Base-by-base conservation (phyloP, 106 monocot genomes). In the Dendrobium nobile region DNA sequence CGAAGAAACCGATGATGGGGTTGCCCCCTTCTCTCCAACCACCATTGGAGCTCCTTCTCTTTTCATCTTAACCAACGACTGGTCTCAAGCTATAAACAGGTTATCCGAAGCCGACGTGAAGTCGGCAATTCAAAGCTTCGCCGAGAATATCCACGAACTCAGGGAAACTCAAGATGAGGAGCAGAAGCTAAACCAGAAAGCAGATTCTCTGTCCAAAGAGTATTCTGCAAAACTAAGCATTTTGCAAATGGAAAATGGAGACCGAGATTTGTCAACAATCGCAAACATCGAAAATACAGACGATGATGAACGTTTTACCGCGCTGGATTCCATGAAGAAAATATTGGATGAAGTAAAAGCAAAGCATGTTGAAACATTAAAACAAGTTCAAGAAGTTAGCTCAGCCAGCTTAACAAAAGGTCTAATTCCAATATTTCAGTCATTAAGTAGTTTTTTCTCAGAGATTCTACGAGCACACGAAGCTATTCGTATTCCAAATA, bases 11-110 rank as follows among this genome's bases (percentile, higher is more conserved):
- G 13, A 3, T 13, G 51, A 51, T 51, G 51, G 51, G 13, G 2
- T 51, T 13, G 82, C 84, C 20, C 92, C 97, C 10, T 92, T 94
- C 77, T 97, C 97, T 24, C 97, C 92, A 7, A 80, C 88, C n/a
- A 81, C 81, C 72, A 68, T 91, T 27, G 91, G 89, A 65, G 94
- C 94, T 61, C 98, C 98, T 17, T 22, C 80, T 77, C 83, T 80
- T 47, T 95, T 91, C 59, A 54, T 95, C 33, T 83, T 91, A 18
- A 91, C 88, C 31, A 91, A 93, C 51, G 90, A 95, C 80, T 95
- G 92, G 94, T 84, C 54, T n/a, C 79, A 88, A 67, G 89, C 86
- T 31, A 75, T 87, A 20, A 54, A 86, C 73, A 83, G 61, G 17
- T 58, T 89, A 26, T 88, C 89, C 43, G 89, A 91, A 72, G 20